Evolutionary conservation across 306 rosid genomes (phyloP).

Genomic region (cucumber (Cucumis sativus)): Cucumber_9930_V3 NC_026656.2:22663501-22664000

Average conservation of each 20-base stretch:
- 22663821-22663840: slow-evolving; percentile 91
- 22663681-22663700: slow-evolving; percentile 77
- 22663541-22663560: slow-evolving; percentile 35
- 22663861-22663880: slow-evolving; percentile 94
- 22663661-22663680: slow-evolving; percentile 37
- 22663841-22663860: slow-evolving; percentile 72
- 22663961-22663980: slow-evolving; percentile 72
- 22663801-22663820: slow-evolving; percentile 51
- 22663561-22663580: slow-evolving; percentile 11
- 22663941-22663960: slow-evolving; percentile 76
- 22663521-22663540: slow-evolving; percentile 31
- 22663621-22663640: background rate
- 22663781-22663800: slow-evolving; percentile 84
- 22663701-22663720: slow-evolving; percentile 87
- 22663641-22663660: slow-evolving; percentile 12
- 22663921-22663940: slow-evolving; percentile 78
- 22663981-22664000: slow-evolving; percentile 29
- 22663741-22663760: slow-evolving; percentile 88
- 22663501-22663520: slow-evolving; percentile 3
- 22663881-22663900: slow-evolving; percentile 69
- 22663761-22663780: slow-evolving; percentile 98
- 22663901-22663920: slow-evolving; percentile 71
- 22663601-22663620: background rate
- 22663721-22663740: slow-evolving; percentile 87
- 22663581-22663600: background rate